Evolutionary conservation across 1,284 basidiomycete species (phyloP).

Genomic region (Tilletiaria anomala): DNA sequence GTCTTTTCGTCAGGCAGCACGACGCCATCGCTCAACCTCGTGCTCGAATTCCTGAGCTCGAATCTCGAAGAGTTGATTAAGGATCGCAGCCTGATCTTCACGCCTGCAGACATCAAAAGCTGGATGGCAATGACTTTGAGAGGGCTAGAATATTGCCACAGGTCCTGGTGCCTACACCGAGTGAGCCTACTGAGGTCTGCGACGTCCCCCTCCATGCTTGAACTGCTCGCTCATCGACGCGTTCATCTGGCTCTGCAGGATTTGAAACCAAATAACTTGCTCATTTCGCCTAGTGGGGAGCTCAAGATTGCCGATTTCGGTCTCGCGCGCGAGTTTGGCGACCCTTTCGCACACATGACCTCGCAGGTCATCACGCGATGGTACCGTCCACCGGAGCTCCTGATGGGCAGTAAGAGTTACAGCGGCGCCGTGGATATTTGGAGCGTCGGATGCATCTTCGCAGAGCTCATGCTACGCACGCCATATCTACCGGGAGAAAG

Average conservation of each 20-base stretch:
- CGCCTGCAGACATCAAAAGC: slow-evolving; percentile 89
- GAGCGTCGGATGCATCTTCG: slow-evolving; percentile 91
- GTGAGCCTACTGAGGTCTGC: too few relatives aligned
- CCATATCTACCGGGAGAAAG: slow-evolving; percentile 84
- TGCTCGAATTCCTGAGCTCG: slow-evolving; percentile 92
- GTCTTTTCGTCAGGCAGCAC: slow-evolving; percentile 83
- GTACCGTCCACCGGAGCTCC: slow-evolving; percentile 89
- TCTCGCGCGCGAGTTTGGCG: slow-evolving; percentile 85
- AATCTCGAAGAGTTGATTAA: slow-evolving; percentile 95
- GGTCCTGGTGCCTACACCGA: slow-evolving; percentile 82
- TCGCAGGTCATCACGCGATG: slow-evolving; percentile 89
- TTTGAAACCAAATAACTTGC: slow-evolving; percentile 95
- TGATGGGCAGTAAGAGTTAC: slow-evolving; percentile 77
- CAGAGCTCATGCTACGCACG: slow-evolving; percentile 83
- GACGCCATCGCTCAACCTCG: slow-evolving; percentile 69
- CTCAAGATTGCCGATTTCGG: slow-evolving; percentile 99
- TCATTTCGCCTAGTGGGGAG: slow-evolving; percentile 75
- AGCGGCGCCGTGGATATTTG: slow-evolving; percentile 78
- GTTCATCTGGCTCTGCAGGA: slow-evolving; percentile 46
- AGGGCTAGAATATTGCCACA: slow-evolving; percentile 90
- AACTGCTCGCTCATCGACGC: not conserved
- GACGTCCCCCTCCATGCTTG: not conserved
- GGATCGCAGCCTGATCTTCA: slow-evolving; percentile 75
- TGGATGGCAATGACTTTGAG: slow-evolving; percentile 98
- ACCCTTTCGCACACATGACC: slow-evolving; percentile 89